Evolutionary conservation across 768 basidiomycete genomes (phyloP), one percentile per base, ranked within the genome.

Genomic region (Cystofilobasidium capitatum): DNA sequence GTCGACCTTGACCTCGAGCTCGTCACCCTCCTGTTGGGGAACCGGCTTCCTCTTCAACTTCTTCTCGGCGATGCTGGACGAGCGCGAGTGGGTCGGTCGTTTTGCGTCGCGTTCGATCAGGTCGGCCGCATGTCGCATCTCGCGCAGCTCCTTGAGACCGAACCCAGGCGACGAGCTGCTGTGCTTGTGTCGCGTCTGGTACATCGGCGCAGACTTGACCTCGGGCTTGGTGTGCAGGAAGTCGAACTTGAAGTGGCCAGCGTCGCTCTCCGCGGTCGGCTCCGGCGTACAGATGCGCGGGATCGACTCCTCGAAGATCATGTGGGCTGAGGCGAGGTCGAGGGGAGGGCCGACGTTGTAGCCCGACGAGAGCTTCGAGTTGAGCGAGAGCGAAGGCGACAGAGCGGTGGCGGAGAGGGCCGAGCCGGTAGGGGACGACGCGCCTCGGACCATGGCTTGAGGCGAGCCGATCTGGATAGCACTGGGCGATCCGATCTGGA

Each of bases 91-190:
- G 5, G 29, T 55, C 51, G 51, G 51, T 31, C 51, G 51, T 20
- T 16, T 3, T 6, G 51, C 51, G 31, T 55, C 51, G 29, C 51
- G 51, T 31, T 55, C 51, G 51, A 55, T 55, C 26, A 55, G 6
- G 51, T 55, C 51, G 51, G 51, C 51, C 51, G 51, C 51, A 26
- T 55, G 29, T 26, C 51, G 51, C 51, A 55, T 55, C 16, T 55
- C 51, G 51, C 51, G 51, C 26, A 55, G 51, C 51, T 55, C 51
- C 16, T 31, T 26, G 8, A 55, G 31, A 31, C 51, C 51, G 29
- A 55, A 55, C 29, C 51, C 51, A 5, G 51, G 51, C 7, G 31
- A 17, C 13, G 51, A 55, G 31, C 33, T 33, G 26, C 29, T 55
- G 29, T 29, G 31, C 51, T 33, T 29, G 51, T 55, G 51, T 13